These are phyloP conservation scores for Corymbia maculata DNA, from an alignment of 345 rosid species.

Conservation along the genomic window DNA sequence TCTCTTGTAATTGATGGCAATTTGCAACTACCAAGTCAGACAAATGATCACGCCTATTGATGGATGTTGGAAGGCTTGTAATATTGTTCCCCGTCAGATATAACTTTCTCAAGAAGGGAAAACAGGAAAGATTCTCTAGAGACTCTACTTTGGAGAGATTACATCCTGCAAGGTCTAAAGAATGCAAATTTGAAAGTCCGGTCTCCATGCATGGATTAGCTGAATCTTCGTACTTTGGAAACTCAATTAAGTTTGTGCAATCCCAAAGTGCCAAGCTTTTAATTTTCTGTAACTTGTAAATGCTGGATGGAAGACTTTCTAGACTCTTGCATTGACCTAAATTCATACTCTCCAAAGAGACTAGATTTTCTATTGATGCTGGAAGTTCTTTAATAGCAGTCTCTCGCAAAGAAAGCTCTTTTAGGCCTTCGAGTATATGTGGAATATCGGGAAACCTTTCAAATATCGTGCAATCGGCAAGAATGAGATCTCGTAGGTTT, in stretches of 20 bases:
- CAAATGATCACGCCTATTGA: neutral
- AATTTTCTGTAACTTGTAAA: neutral
- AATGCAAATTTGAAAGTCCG: neutral
- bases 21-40: too few species aligned
- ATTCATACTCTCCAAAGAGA: neutral
- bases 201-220: neutral
- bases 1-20: neutral
- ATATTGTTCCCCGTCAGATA: neutral
- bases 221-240: neutral
- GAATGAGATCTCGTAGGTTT: neutral
- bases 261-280: neutral
- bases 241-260: neutral
- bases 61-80: neutral
- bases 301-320: neutral
- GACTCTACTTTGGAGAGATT: neutral
- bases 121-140: neutral
- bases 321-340: neutral
- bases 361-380: neutral
- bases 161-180: neutral
- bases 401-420: rapidly evolving
- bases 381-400: neutral
- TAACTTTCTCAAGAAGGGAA: neutral
- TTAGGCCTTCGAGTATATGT: neutral
- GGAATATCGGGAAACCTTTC: neutral
- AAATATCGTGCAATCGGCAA: neutral